Percentiles rank a stretch among this genome's conserved stretches.
Evolutionary conservation across 306 rosid genomes (phyloP).

Genomic region (Cyamopsis tetragonoloba): DNA sequence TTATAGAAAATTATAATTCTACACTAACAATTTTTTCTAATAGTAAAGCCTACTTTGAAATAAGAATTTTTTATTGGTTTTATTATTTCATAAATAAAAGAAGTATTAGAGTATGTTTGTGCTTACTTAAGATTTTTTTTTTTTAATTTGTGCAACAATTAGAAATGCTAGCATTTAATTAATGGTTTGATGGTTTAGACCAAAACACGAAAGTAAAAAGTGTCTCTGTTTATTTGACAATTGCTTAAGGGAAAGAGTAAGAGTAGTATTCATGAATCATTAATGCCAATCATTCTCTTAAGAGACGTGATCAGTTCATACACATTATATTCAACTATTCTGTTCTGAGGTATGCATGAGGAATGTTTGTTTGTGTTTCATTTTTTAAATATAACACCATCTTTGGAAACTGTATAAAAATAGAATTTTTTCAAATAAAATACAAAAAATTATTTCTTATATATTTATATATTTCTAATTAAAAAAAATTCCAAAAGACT

Average conservation of each 20-base stretch:
- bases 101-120: too few species aligned
- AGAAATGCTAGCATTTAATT: not conserved
- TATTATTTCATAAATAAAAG: too few species aligned
- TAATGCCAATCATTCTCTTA: slow-evolving; percentile 22
- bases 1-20: too few species aligned
- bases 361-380: not conserved
- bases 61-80: too few species aligned
- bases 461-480: too few species aligned
- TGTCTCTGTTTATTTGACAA: not conserved
- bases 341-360: not conserved
- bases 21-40: too few species aligned
- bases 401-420: not conserved
- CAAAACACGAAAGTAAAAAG: slow-evolving; percentile 12
- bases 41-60: too few species aligned
- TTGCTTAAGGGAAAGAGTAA: not conserved
- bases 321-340: too few species aligned
- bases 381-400: not conserved
- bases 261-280: slow-evolving; percentile 19
- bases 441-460: too few species aligned
- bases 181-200: slow-evolving; percentile 14
- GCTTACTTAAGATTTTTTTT: too few species aligned
- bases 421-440: too few species aligned
- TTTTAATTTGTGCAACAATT: not conserved
- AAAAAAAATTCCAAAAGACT: too few species aligned
- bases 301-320: not conserved